phyloP scores from a whole-genome alignment of 805 yeast species.

The Brettanomyces naardenensis region DNA sequence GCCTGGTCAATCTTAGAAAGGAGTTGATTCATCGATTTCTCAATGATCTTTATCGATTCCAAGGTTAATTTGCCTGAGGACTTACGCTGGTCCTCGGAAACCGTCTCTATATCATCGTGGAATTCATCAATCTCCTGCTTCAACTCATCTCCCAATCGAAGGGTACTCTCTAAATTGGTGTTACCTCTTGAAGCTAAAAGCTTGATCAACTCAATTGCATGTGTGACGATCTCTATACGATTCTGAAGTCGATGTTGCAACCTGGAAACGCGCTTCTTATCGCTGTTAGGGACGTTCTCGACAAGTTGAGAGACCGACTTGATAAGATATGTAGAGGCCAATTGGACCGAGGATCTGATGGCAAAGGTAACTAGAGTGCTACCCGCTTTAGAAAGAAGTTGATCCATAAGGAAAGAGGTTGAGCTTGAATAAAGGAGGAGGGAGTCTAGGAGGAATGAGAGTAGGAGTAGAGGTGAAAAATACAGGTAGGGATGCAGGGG shows the following conservation, averaged over 20 bases:
- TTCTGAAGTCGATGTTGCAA: conserved; percentile 40
- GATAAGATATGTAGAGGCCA: conserved; percentile 69
- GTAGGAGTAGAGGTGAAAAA: too few species aligned
- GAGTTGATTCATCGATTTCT: conserved; percentile 39
- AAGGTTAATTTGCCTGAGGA: too few species aligned
- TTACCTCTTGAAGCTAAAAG: conserved; percentile 56
- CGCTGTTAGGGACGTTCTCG: conserved; percentile 46
- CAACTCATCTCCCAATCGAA: conserved; percentile 46
- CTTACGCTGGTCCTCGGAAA: conserved; percentile 24
- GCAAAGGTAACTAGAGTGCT: conserved; percentile 77
- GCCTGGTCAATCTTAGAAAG: conserved; percentile 53
- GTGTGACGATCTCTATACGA: conserved; percentile 52
- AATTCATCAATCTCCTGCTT: conserved; percentile 52
- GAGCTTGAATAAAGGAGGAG: background rate
- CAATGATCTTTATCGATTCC: conserved; percentile 37
- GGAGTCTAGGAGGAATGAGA: too few species aligned
- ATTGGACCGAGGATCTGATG: conserved; percentile 62
- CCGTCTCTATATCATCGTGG: conserved; percentile 37
- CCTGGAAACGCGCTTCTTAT: conserved; percentile 35
- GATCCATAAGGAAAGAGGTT: conserved; percentile 32
- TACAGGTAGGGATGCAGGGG: too few species aligned
- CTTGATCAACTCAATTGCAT: conserved; percentile 61
- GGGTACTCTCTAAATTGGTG: conserved; percentile 46
- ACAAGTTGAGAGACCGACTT: conserved; percentile 52
- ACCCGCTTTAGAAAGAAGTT: conserved; percentile 45